Base-by-base conservation (phyloP, 2,329 filamentous ascomycete genomes). In the Emmonsia crescens region DNA sequence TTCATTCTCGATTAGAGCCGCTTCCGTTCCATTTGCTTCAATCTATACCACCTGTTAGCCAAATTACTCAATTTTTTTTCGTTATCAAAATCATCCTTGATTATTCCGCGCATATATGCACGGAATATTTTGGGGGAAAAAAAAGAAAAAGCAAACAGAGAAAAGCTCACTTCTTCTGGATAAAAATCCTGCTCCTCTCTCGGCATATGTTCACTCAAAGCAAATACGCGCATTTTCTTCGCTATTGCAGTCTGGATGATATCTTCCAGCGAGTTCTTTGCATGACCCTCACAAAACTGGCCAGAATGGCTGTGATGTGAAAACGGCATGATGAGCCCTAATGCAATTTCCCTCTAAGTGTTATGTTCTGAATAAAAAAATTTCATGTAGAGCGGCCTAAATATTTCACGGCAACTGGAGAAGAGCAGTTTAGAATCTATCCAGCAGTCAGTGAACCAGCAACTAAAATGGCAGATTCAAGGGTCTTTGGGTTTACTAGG, bases 251-350 rank as follows among this genome's bases (percentile, higher is more conserved):
- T 83, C 70, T 86, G 83, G 68, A 97, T 80, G 57, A 97, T 84
- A 66, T 91, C 86, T 74, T 97, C 93, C 10, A 99, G 83, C 24
- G 85, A 82, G 73, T 96, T 85, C 72, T 88, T 85, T 58, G 94
- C 94, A 78, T 99, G 94, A 68, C 88, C 85, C 10, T 87, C 87
- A 78, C 94, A 99, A 79, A 99, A 99, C 74, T 99, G 90, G 65
- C 94, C 94, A 44, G 94, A 97, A 78, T 99, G 94, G 71, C 91
- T 96, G 76, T 99, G 94, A 80, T 97, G 95, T 4, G 94, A 95
- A 78, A 96, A 96, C 1, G 93, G 92, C 94, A 97, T 97, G 59
- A 51, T 71, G 64, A 29, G 27, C 19, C 19, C 19, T 31, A 44
- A 9, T 42, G 3, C 3, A 42, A 57, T 14, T 27, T 21, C 33